A percentile compares a stretch with the other conserved stretches of the same genome.
Evolutionary conservation across 805 yeast species (phyloP).

Genomic region (Wickerhamiella azymoides): DNA sequence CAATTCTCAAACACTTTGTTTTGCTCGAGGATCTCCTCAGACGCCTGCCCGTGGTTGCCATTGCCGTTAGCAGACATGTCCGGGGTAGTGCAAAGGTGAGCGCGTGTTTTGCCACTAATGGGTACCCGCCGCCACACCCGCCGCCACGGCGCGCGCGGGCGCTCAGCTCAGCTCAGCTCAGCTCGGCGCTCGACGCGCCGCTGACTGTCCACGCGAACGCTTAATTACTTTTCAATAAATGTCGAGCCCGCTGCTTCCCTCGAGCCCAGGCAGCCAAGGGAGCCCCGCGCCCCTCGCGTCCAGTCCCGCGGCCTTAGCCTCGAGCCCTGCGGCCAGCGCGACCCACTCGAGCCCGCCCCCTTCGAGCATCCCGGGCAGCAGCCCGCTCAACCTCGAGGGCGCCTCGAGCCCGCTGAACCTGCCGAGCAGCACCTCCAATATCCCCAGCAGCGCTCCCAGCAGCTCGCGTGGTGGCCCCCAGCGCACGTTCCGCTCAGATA

Average conservation of each 20-base stretch:
- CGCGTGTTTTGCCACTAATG: too few species aligned
- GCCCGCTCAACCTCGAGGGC: neutral
- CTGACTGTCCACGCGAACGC: neutral
- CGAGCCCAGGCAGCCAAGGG: neutral
- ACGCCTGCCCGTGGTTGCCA: too few species aligned
- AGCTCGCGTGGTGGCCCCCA: neutral
- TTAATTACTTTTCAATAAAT: too few species aligned
- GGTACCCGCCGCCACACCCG: too few species aligned
- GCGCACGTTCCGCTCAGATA: slow-evolving; percentile 2
- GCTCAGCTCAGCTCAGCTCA: too few species aligned
- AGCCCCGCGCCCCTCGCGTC: neutral
- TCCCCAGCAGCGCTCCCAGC: neutral
- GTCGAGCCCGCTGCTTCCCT: neutral
- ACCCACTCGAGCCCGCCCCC: too few species aligned
- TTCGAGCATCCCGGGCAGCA: neutral
- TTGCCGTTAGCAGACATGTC: too few species aligned
- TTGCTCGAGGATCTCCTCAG: too few species aligned
- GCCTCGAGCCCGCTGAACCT: neutral
- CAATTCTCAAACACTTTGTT: too few species aligned
- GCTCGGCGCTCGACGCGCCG: neutral
- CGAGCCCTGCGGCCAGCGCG: neutral
- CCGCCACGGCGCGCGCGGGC: too few species aligned
- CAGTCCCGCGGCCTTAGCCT: neutral
- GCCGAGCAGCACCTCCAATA: neutral
- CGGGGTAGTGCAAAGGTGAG: too few species aligned